Evolutionary conservation across 2,329 filamentous ascomycete genomes (phyloP).

Genomic region (Coccinonectria pachysandricola): DNA sequence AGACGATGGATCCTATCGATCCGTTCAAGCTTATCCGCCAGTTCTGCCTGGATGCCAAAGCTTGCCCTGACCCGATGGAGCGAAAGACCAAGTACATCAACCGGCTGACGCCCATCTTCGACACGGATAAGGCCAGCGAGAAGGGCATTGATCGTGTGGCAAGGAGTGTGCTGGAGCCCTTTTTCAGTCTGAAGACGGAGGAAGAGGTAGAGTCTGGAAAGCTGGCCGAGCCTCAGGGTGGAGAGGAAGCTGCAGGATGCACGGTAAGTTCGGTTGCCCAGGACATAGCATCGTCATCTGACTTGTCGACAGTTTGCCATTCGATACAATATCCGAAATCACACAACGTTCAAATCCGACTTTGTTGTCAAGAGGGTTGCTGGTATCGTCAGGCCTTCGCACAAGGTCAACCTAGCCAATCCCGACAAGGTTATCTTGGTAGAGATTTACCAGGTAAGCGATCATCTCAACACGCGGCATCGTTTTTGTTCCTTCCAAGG

Average conservation of each 20-base stretch:
- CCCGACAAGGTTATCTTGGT: constrained; percentile 72
- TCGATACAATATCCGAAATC: constrained; percentile 64
- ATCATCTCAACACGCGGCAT: too few species aligned
- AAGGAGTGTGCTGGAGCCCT: constrained; percentile 47
- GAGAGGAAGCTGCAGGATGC: constrained; percentile 15
- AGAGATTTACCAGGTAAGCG: constrained; percentile 65
- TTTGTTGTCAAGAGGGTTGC: constrained; percentile 64
- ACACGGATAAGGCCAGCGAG: constrained; percentile 55
- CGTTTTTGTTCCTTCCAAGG: too few species aligned
- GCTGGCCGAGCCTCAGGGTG: constrained; percentile 7
- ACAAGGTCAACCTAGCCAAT: constrained; percentile 68
- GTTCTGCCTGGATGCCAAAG: constrained; percentile 45
- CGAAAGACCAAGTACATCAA: constrained; percentile 49
- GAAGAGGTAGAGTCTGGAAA: not conserved
- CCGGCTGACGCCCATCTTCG: constrained; percentile 40
- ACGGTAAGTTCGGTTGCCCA: constrained; percentile 36
- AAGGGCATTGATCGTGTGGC: constrained; percentile 58
- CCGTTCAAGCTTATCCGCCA: constrained; percentile 42
- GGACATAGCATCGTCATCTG: too few species aligned
- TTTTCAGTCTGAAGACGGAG: constrained; percentile 42
- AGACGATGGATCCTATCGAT: constrained; percentile 43
- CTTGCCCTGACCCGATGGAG: constrained; percentile 29
- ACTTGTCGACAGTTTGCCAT: constrained; percentile 60
- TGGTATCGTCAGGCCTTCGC: constrained; percentile 49
- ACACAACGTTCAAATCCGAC: constrained; percentile 57